phyloP scores from a whole-genome alignment of 805 yeast genomes.

The Wickerhamomyces strasburgensis region DNA sequence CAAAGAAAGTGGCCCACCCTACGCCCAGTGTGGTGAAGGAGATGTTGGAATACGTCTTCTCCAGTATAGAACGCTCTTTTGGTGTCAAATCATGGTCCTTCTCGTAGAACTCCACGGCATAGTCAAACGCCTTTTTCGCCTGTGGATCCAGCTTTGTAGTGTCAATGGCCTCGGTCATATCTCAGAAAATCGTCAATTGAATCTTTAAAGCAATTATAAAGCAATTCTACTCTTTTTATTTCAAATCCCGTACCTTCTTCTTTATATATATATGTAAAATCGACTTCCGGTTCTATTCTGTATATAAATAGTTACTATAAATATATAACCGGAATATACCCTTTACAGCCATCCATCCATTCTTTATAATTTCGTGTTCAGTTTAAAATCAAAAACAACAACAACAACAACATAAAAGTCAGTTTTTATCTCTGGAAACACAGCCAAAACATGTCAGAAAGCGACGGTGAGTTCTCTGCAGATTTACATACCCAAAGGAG shows the following conservation, averaged over 20 bases:
- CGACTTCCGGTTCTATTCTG: too few species aligned
- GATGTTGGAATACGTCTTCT: constrained; percentile 33
- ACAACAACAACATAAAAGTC: neutral
- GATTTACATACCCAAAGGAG: neutral
- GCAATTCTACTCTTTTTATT: too few species aligned
- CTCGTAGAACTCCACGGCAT: constrained; percentile 45
- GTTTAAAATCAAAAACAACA: neutral
- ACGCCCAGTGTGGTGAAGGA: constrained; percentile 30
- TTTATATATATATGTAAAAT: too few species aligned
- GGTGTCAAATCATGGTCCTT: constrained; percentile 39
- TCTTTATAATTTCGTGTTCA: neutral
- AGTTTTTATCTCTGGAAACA: neutral
- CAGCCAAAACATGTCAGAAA: constrained; percentile 6
- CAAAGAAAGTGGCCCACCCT: constrained; percentile 38
- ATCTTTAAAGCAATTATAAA: too few species aligned
- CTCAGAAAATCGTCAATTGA: neutral
- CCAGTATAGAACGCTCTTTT: constrained; percentile 38
- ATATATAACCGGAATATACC: too few species aligned
- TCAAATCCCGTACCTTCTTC: too few species aligned
- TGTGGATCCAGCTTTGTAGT: constrained; percentile 12
- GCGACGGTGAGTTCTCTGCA: constrained; percentile 14
- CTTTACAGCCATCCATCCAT: too few species aligned
- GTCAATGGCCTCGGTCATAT: constrained; percentile 5
- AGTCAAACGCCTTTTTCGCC: constrained; percentile 32
- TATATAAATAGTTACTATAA: too few species aligned